These are phyloP conservation scores for Veloporphyrellus conicus DNA, from an alignment of 1,284 basidiomycete genomes.

Conservation along the genomic window DNA sequence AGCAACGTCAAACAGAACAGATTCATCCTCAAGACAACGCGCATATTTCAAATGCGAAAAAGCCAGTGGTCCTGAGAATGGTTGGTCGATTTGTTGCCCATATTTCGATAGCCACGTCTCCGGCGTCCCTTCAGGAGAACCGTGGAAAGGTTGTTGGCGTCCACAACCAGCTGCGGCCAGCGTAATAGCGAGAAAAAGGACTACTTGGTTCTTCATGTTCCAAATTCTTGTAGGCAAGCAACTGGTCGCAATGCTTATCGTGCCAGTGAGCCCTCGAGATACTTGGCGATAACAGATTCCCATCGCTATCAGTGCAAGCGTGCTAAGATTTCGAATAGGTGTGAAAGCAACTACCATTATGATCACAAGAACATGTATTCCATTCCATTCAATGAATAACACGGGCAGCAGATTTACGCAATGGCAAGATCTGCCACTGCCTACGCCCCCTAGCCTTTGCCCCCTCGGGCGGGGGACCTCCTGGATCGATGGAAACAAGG, in stretches of 20 bases:
- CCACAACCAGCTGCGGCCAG: slow-evolving; percentile 2
- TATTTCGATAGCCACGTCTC: slow-evolving; percentile 64
- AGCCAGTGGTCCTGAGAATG: slow-evolving; percentile 67
- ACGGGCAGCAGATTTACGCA: slow-evolving; percentile 27
- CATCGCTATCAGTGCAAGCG: no score
- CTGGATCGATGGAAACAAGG: slow-evolving; percentile 34
- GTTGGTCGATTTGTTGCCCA: slow-evolving; percentile 63
- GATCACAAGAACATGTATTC: not conserved
- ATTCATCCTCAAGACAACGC: slow-evolving; percentile 63
- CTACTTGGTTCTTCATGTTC: slow-evolving; percentile 12
- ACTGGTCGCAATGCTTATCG: not conserved
- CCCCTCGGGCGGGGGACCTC: slow-evolving; percentile 15
- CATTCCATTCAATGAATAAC: slow-evolving; percentile 12
- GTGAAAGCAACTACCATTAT: no score
- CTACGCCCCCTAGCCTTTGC: slow-evolving; percentile 27
- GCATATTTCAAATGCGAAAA: slow-evolving; percentile 70
- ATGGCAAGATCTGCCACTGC: slow-evolving; percentile 28
- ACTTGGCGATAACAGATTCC: no score
- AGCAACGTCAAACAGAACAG: slow-evolving; percentile 62
- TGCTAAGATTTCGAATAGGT: no score
- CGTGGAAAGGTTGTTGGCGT: slow-evolving; percentile 16
- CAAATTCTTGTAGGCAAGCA: no score
- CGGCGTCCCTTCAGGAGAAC: slow-evolving; percentile 3
- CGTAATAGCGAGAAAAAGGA: not conserved
- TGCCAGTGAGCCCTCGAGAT: not conserved